Conservation (phyloP, 805 yeast genomes). For the Saturnispora silvae region DNA sequence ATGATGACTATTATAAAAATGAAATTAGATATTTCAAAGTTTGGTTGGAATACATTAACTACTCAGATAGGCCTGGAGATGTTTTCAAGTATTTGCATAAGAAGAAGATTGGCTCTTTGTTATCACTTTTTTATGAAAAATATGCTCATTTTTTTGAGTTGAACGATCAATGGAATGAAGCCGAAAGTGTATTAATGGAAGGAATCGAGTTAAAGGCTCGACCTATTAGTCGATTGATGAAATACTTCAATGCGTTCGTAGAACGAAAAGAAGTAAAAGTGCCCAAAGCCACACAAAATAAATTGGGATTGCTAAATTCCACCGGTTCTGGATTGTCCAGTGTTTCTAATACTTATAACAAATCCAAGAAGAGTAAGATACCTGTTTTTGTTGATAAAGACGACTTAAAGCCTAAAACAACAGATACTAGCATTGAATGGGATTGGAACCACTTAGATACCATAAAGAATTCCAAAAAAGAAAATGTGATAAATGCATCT, state of each 20-base stretch:
- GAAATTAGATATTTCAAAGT: conserved; percentile 72
- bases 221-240: conserved; percentile 42
- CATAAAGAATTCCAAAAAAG: conserved; percentile 44
- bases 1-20: conserved; percentile 57
- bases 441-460: conserved; percentile 43
- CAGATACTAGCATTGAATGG: conserved; percentile 11
- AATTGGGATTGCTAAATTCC: conserved; percentile 12
- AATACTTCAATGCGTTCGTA: conserved; percentile 35
- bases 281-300: not conserved
- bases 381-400: conserved; percentile 15
- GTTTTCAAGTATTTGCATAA: conserved; percentile 61
- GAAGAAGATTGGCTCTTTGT: conserved; percentile 55
- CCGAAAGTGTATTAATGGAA: conserved; percentile 44
- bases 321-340: conserved; percentile 18
- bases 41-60: conserved; percentile 72
- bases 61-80: conserved; percentile 59
- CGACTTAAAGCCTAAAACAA: not conserved
- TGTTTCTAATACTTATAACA: conserved; percentile 6
- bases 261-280: conserved; percentile 25
- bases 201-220: conserved; percentile 57
- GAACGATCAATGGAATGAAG: conserved; percentile 38
- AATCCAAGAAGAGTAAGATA: conserved; percentile 13
- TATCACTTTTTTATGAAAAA: conserved; percentile 69
- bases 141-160: conserved; percentile 57
- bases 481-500: conserved; percentile 42